Conservation (phyloP, 208 protist genomes). For the Leishmania arabica region DNA sequence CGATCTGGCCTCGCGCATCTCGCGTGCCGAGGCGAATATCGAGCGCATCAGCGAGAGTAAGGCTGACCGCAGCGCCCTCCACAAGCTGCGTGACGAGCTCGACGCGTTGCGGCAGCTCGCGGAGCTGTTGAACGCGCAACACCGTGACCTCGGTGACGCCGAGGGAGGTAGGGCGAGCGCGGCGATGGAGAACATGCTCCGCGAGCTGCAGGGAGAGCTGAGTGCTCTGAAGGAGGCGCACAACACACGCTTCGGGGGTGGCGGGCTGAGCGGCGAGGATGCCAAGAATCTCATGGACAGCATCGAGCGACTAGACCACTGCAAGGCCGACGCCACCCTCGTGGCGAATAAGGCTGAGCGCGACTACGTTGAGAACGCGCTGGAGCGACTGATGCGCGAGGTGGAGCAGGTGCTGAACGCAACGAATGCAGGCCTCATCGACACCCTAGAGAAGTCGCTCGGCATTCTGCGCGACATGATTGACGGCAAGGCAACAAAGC, state of each 20-base stretch:
- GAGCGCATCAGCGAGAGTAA: constrained; percentile 62
- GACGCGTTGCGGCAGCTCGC: constrained; percentile 53
- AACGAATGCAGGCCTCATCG: constrained; percentile 90
- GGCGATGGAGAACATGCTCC: constrained; percentile 47
- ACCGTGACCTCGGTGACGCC: constrained; percentile 17
- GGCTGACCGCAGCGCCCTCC: constrained; percentile 63
- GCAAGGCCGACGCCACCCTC: constrained; percentile 86
- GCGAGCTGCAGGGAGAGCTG: constrained; percentile 72
- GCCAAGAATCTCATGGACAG: constrained; percentile 54
- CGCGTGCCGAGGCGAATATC: constrained; percentile 32
- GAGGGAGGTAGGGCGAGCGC: constrained; percentile 8
- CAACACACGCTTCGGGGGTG: constrained; percentile 12
- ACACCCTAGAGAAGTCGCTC: constrained; percentile 90
- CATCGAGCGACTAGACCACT: constrained; percentile 77
- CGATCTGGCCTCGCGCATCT: constrained; percentile 41
- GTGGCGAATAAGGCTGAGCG: constrained; percentile 93
- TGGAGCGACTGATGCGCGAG: constrained; percentile 91
- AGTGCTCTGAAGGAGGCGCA: constrained; percentile 38
- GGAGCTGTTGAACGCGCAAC: constrained; percentile 39
- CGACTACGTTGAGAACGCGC: constrained; percentile 91
- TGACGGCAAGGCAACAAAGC: constrained; percentile 86
- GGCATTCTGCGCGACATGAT: constrained; percentile 92
- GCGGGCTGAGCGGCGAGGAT: constrained; percentile 43
- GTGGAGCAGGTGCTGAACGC: constrained; percentile 93
- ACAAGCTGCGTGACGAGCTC: constrained; percentile 79